Conservation (phyloP, 192 early-diverging fungal genomes). For the Backusella macrospora region DNA sequence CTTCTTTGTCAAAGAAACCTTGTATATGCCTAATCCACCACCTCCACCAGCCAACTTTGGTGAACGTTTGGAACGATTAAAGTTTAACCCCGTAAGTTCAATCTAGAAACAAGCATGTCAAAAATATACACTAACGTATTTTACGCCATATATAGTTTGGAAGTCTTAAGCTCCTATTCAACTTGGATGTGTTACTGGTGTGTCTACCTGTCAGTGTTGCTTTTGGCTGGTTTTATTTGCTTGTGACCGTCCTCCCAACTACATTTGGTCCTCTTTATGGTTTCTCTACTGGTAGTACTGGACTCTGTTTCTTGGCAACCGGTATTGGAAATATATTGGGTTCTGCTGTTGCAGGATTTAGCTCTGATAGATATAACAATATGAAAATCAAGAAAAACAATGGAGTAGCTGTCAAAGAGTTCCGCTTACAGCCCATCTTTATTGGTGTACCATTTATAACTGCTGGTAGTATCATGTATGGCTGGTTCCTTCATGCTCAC, state of each 20-base stretch:
- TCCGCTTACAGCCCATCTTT: constrained; percentile 17
- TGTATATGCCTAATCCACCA: constrained; percentile 23
- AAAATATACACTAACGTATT: not conserved
- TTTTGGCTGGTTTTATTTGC: constrained; percentile 54
- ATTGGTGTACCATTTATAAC: constrained; percentile 26
- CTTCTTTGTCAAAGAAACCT: constrained; percentile 66
- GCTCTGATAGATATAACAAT: not conserved
- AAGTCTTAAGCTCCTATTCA: constrained; percentile 28
- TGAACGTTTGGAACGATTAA: constrained; percentile 27
- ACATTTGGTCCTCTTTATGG: constrained; percentile 47
- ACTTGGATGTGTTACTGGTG: constrained; percentile 22
- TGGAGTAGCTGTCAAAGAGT: constrained; percentile 3
- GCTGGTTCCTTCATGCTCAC: constrained; percentile 21
- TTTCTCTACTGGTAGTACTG: constrained; percentile 45
- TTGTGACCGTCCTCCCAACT: constrained; percentile 47
- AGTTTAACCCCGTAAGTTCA: constrained; percentile 29
- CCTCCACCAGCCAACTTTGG: constrained; percentile 3
- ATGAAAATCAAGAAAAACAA: constrained; percentile 10
- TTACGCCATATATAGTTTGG: not conserved
- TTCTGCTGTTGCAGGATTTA: constrained; percentile 41
- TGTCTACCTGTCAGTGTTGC: constrained; percentile 45
- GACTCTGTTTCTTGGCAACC: constrained; percentile 49
- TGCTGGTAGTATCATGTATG: constrained; percentile 22
- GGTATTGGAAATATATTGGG: constrained; percentile 52
- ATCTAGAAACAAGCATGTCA: not conserved